These are phyloP conservation scores for Tephrocybe rancida DNA, from an alignment of 768 basidiomycete species.

Conservation along the genomic window DNA sequence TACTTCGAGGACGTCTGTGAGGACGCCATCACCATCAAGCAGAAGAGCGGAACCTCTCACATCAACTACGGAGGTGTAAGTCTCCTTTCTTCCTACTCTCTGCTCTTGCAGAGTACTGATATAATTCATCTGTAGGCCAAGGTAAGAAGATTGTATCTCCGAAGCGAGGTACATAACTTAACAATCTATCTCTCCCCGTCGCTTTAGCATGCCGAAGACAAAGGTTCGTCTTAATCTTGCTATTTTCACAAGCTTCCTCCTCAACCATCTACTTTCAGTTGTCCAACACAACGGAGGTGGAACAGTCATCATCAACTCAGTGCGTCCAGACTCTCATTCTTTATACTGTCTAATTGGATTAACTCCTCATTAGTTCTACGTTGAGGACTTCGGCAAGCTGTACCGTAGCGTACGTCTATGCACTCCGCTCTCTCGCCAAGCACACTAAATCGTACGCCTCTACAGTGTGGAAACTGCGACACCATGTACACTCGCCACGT, in stretches of 20 bases:
- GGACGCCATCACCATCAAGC: constrained; percentile 40
- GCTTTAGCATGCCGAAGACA: constrained; percentile 32
- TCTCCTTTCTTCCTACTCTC: not conserved
- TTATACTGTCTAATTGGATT: not conserved
- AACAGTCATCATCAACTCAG: constrained; percentile 39
- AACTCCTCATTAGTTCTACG: constrained; percentile 32
- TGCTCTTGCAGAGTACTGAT: not conserved
- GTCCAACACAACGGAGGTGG: constrained; percentile 41
- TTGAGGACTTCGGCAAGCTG: constrained; percentile 40
- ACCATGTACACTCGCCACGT: constrained; percentile 31
- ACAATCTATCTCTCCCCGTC: not conserved
- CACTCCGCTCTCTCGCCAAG: not conserved
- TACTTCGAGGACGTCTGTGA: constrained; percentile 28
- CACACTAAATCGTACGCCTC: not conserved
- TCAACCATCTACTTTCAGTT: constrained; percentile 17
- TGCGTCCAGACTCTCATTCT: constrained; percentile 6
- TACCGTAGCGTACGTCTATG: constrained; percentile 36
- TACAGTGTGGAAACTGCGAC: constrained; percentile 34
- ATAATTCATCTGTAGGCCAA: too few species aligned
- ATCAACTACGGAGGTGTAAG: constrained; percentile 40
- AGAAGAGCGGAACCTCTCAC: constrained; percentile 34
- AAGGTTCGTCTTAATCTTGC: constrained; percentile 17
- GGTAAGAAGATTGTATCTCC: too few species aligned
- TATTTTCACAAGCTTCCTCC: not conserved
- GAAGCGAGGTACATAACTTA: too few species aligned